Evolutionary conservation across 1,284 basidiomycete species (phyloP).

Genomic region (Austroboletus novae-zelandiae): DNA sequence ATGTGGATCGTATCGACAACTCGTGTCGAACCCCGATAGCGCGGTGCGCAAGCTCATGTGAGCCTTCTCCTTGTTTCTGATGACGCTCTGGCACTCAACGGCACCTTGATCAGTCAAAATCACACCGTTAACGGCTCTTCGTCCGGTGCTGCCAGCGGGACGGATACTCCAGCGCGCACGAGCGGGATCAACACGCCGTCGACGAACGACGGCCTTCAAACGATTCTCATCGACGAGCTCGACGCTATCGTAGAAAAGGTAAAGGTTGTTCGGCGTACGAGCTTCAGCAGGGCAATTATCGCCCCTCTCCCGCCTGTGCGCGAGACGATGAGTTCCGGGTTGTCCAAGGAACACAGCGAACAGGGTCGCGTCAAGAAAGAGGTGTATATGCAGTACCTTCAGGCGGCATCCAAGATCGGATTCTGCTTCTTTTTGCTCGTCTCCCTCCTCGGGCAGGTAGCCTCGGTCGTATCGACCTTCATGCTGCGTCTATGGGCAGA

Average conservation of each 20-base stretch:
- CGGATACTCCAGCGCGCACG: slow-evolving; percentile 51
- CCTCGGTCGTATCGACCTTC: slow-evolving; percentile 60
- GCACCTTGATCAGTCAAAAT: slow-evolving; percentile 45
- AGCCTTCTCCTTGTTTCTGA: background rate
- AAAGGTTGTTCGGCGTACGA: slow-evolving; percentile 32
- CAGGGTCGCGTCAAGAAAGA: slow-evolving; percentile 78
- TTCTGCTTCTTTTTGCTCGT: slow-evolving; percentile 65
- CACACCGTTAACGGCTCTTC: slow-evolving; percentile 36
- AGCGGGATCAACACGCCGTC: slow-evolving; percentile 43
- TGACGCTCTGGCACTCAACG: slow-evolving; percentile 59
- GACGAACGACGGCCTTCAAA: slow-evolving; percentile 19
- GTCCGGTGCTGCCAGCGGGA: slow-evolving; percentile 44
- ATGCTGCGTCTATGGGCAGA: slow-evolving; percentile 81
- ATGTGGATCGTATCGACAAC: slow-evolving; percentile 63
- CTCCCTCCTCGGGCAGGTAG: slow-evolving; percentile 49
- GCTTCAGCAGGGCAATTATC: slow-evolving; percentile 49
- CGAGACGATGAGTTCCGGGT: slow-evolving; percentile 27
- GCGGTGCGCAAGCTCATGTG: slow-evolving; percentile 84
- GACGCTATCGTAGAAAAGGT: slow-evolving; percentile 10
- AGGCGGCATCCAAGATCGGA: slow-evolving; percentile 74
- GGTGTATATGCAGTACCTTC: slow-evolving; percentile 75
- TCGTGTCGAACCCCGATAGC: slow-evolving; percentile 63
- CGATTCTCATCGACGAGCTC: slow-evolving; percentile 17
- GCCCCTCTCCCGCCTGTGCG: slow-evolving; percentile 38
- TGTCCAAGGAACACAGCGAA: slow-evolving; percentile 73